Percentiles rank a stretch among this genome's conserved stretches.
Conservation (phyloP, 495 filamentous ascomycete genomes). For the Penicillium lividum region DNA sequence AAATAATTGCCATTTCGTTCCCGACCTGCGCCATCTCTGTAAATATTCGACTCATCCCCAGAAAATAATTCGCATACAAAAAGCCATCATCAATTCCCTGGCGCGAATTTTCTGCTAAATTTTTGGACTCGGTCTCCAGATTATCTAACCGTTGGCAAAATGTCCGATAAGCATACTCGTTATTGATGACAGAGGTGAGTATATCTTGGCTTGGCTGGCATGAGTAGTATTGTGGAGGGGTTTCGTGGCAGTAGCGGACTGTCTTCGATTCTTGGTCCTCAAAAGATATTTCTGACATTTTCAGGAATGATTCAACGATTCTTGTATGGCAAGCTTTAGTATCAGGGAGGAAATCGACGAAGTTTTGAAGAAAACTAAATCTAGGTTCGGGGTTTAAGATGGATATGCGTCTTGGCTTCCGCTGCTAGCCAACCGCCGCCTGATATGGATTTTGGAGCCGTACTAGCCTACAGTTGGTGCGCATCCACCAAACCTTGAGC, state of each 20-base stretch:
- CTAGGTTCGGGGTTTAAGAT: too few species aligned
- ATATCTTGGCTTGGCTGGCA: constrained; percentile 14
- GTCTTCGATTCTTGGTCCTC: constrained; percentile 9
- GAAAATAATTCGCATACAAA: too few species aligned
- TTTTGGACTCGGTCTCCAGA: background rate
- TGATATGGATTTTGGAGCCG: too few species aligned
- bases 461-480: too few species aligned
- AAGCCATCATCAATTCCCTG: too few species aligned
- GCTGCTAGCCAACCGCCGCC: too few species aligned
- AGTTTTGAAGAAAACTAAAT: too few species aligned
- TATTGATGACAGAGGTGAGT: constrained; percentile 11
- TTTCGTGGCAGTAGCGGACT: constrained; percentile 5
- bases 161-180: constrained; percentile 7
- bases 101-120: background rate
- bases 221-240: constrained; percentile 14
- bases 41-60: background rate
- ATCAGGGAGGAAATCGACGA: too few species aligned
- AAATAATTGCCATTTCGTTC: background rate
- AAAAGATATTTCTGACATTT: too few species aligned
- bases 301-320: background rate
- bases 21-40: background rate
- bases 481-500: too few species aligned
- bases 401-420: too few species aligned
- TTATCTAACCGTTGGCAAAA: background rate
- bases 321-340: too few species aligned